Evolutionary conservation across 306 rosid genomes (phyloP).

Genomic region (Crataegus laevigata): DNA sequence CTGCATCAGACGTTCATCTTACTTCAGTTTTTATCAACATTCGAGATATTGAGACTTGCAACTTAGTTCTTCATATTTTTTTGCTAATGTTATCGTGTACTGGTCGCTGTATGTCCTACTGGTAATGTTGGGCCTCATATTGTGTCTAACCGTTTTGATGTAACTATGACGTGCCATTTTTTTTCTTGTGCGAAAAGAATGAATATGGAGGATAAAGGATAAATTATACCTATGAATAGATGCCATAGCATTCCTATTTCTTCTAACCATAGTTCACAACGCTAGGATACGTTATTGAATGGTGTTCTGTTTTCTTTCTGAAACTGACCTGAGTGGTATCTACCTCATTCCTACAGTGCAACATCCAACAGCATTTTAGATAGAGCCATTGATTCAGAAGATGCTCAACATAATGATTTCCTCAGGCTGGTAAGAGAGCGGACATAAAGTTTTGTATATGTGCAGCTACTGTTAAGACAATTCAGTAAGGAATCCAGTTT

Average conservation of each 20-base stretch:
- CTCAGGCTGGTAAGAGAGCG: slow-evolving; percentile 43
- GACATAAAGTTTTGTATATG: not conserved
- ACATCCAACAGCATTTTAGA: slow-evolving; percentile 97
- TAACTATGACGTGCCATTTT: not conserved
- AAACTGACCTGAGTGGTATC: slow-evolving; percentile 33
- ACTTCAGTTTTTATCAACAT: not conserved
- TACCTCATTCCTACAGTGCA: slow-evolving; percentile 51
- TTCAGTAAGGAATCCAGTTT: slow-evolving; percentile 14
- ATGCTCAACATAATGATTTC: slow-evolving; percentile 67
- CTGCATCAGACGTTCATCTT: not conserved
- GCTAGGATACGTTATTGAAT: not conserved
- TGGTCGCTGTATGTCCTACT: not conserved
- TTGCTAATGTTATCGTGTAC: not conserved
- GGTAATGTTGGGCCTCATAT: not conserved
- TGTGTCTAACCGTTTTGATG: not conserved
- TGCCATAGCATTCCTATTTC: not conserved
- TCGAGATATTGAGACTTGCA: not conserved
- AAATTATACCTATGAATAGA: not conserved
- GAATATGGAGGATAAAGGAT: not conserved
- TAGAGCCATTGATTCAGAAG: slow-evolving; percentile 97
- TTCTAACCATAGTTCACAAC: not conserved
- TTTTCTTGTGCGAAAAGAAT: not conserved
- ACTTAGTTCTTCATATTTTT: not conserved
- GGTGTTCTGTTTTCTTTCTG: slow-evolving; percentile 10
- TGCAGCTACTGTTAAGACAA: not conserved